Percentiles rank a stretch among this genome's conserved stretches.
These are phyloP conservation scores for Urostyla sp. DNA, from an alignment of 73 alveolate species.

Conservation along the genomic window DNA sequence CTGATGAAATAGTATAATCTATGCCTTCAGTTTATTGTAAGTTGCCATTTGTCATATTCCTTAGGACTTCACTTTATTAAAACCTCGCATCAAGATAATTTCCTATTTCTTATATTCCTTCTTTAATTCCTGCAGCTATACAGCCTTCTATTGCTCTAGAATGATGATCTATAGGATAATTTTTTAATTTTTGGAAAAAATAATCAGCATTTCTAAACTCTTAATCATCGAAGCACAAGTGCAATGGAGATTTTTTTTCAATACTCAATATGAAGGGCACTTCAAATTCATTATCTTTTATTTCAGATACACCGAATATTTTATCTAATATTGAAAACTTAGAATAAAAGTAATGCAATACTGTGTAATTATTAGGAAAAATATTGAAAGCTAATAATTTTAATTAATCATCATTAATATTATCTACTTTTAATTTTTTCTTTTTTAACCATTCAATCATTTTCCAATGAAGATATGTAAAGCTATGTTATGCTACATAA, in stretches of 20 bases:
- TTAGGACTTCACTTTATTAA: constrained; percentile 1
- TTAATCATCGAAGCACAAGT: constrained; percentile 6
- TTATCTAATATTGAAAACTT: neutral
- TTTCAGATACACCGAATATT: constrained; percentile 1
- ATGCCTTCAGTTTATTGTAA: neutral
- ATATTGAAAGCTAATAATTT: constrained; percentile 14
- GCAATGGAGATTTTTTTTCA: constrained; percentile 21
- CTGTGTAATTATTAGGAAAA: constrained; percentile 41
- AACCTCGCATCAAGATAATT: constrained; percentile 25
- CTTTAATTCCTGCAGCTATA: neutral
- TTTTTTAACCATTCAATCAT: constrained; percentile 5
- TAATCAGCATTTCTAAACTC: constrained; percentile 42
- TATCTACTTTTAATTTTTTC: neutral
- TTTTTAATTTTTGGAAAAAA: neutral
- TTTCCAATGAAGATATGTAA: constrained; percentile 50
- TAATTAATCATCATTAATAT: neutral
- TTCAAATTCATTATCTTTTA: constrained; percentile 19
- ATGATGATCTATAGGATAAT: constrained; percentile 44
- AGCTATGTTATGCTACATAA: constrained; percentile 25
- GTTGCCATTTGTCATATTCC: constrained; percentile 25
- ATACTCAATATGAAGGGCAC: constrained; percentile 39
- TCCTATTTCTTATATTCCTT: constrained; percentile 1
- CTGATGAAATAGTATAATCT: neutral
- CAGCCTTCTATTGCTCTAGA: constrained; percentile 26
- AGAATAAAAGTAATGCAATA: constrained; percentile 3